Evolutionary conservation across 345 rosid species (phyloP).

Genomic region (Eutrema yunnanense): DNA sequence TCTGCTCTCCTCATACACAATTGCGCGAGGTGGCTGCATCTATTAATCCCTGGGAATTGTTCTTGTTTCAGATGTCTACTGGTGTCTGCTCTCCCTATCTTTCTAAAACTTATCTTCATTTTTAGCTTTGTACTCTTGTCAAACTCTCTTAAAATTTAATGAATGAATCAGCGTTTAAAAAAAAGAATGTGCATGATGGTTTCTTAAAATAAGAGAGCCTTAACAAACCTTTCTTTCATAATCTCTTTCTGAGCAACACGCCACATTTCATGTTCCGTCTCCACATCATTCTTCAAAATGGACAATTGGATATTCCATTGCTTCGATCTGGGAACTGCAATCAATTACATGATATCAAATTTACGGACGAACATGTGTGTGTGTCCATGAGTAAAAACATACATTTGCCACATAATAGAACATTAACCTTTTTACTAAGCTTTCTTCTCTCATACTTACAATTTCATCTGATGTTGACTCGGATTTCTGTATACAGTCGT

Average conservation of each 20-base stretch:
- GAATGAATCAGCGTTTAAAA: too few species aligned
- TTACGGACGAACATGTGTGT: too few species aligned
- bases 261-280: conserved; percentile 70
- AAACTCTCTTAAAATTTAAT: too few species aligned
- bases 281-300: conserved; percentile 60
- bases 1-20: too few species aligned
- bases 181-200: neutral
- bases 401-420: neutral
- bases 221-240: conserved; percentile 88
- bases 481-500: conserved; percentile 57
- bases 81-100: too few species aligned
- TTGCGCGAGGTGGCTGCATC: too few species aligned
- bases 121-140: too few species aligned
- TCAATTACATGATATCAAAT: neutral
- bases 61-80: too few species aligned
- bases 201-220: neutral
- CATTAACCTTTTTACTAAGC: conserved; percentile 46
- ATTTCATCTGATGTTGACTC: conserved; percentile 65
- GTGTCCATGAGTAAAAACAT: neutral
- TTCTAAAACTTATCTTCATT: too few species aligned
- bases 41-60: too few species aligned
- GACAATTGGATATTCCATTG: conserved; percentile 64
- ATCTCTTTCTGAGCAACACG: conserved; percentile 63
- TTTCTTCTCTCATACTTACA: conserved; percentile 63
- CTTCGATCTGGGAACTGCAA: conserved; percentile 62